These are phyloP conservation scores for Lactarius psammicola DNA, from an alignment of 768 basidiomycete species.

Conservation along the genomic window DNA sequence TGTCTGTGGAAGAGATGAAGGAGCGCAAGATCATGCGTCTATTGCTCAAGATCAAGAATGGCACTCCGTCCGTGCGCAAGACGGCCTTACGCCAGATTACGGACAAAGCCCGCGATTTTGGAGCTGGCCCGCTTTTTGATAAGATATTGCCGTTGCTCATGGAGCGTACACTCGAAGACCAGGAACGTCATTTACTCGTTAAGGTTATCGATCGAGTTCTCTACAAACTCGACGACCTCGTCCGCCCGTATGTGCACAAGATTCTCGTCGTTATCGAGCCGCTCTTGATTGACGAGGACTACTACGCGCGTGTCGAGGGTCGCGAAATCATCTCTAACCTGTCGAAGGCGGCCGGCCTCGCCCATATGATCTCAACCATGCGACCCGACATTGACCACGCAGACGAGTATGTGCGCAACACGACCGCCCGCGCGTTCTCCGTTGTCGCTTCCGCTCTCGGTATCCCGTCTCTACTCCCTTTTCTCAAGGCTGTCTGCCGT, in stretches of 20 bases:
- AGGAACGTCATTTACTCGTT: constrained; percentile 96
- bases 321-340: constrained; percentile 99
- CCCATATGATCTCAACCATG: constrained; percentile 99
- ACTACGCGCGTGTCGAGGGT: constrained; percentile 94
- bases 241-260: constrained; percentile 98
- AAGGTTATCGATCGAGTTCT: constrained; percentile 99
- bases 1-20: constrained; percentile 97
- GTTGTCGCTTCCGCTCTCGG: constrained; percentile 98
- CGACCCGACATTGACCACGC: constrained; percentile 99
- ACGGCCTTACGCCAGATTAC: constrained; percentile 97
- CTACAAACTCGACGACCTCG: constrained; percentile 98
- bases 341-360: constrained; percentile 97
- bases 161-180: constrained; percentile 96
- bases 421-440: constrained; percentile 97
- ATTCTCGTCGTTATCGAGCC: constrained; percentile 99
- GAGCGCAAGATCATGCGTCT: constrained; percentile 99
- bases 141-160: constrained; percentile 98
- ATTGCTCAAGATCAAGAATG: constrained; percentile 98
- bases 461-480: constrained; percentile 95
- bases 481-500: constrained; percentile 97
- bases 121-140: constrained; percentile 96
- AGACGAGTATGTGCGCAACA: constrained; percentile 98
- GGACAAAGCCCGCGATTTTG: constrained; percentile 98
- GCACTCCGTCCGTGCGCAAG: constrained; percentile 97
- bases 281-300: constrained; percentile 96